These are phyloP conservation scores for Dissophora globulifera DNA, from an alignment of 192 early-diverging fungal species.

Conservation along the genomic window DNA sequence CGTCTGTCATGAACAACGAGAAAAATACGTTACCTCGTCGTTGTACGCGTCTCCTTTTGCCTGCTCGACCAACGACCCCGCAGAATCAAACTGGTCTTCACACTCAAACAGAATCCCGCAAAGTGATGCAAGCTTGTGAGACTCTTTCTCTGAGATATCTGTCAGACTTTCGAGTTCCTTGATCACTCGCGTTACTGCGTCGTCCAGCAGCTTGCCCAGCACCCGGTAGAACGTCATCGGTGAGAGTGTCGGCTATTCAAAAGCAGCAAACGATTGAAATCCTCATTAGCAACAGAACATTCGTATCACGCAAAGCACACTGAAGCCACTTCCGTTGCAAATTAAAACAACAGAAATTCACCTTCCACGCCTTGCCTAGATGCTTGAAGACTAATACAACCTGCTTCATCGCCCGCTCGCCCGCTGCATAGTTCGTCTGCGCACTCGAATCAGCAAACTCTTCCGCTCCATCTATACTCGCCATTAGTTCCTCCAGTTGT, in stretches of 20 bases:
- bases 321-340: too few relatives aligned
- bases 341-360: slow-evolving; percentile 34
- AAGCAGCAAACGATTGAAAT: neutral
- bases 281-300: neutral
- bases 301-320: too few relatives aligned
- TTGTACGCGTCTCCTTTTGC: slow-evolving; percentile 14
- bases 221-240: slow-evolving; percentile 39
- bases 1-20: neutral
- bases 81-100: slow-evolving; percentile 52
- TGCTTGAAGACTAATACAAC: slow-evolving; percentile 58
- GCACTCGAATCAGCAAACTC: slow-evolving; percentile 50
- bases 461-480: slow-evolving; percentile 50
- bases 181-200: slow-evolving; percentile 30
- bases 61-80: slow-evolving; percentile 26
- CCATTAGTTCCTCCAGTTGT: slow-evolving; percentile 61
- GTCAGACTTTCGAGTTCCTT: slow-evolving; percentile 47
- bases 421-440: slow-evolving; percentile 58
- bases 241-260: slow-evolving; percentile 27
- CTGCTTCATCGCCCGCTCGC: slow-evolving; percentile 63
- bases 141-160: slow-evolving; percentile 57
- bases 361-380: slow-evolving; percentile 68
- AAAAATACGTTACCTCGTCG: slow-evolving; percentile 26
- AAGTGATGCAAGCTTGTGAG: slow-evolving; percentile 48
- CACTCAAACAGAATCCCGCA: slow-evolving; percentile 51
- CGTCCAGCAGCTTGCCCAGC: slow-evolving; percentile 44